A percentile compares a stretch with the other conserved stretches of the same genome.
These are phyloP conservation scores for Xerocomus brunneocitrinus DNA, from an alignment of 768 basidiomycete species.

Conservation along the genomic window DNA sequence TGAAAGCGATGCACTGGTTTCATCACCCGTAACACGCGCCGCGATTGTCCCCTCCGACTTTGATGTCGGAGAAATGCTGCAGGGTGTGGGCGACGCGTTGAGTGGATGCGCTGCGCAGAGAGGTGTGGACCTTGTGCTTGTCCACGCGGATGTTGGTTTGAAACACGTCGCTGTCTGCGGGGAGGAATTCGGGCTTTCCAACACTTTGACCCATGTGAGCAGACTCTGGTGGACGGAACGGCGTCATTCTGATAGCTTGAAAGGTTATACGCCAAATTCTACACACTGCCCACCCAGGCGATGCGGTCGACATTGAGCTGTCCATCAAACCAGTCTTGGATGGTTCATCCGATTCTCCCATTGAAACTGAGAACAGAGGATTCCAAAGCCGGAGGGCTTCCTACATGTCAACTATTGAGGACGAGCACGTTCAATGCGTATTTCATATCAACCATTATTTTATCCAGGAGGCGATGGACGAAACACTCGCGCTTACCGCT, in stretches of 20 bases:
- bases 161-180: slow-evolving; percentile 83
- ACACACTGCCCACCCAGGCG: slow-evolving; percentile 60
- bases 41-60: slow-evolving; percentile 53
- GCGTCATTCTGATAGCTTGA: slow-evolving; percentile 15
- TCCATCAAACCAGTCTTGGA: slow-evolving; percentile 40
- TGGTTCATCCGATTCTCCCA: slow-evolving; percentile 23
- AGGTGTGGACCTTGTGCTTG: slow-evolving; percentile 88
- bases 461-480: slow-evolving; percentile 17
- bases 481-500: slow-evolving; percentile 6
- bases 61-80: slow-evolving; percentile 87
- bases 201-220: slow-evolving; percentile 81
- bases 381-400: slow-evolving; percentile 25
- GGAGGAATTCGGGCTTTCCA: slow-evolving; percentile 80
- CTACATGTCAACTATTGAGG: slow-evolving; percentile 22
- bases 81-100: slow-evolving; percentile 83
- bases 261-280: slow-evolving; percentile 86
- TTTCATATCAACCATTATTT: slow-evolving; percentile 57
- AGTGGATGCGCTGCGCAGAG: slow-evolving; percentile 78
- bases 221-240: background rate
- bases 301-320: slow-evolving; percentile 84
- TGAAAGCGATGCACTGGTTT: slow-evolving; percentile 16
- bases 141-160: slow-evolving; percentile 84
- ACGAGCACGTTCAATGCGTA: slow-evolving; percentile 46
- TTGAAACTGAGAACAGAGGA: slow-evolving; percentile 18
- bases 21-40: slow-evolving; percentile 16